Base-by-base conservation (phyloP, 2,329 filamentous ascomycete species). In the Macrophomina phaseolina region DNA sequence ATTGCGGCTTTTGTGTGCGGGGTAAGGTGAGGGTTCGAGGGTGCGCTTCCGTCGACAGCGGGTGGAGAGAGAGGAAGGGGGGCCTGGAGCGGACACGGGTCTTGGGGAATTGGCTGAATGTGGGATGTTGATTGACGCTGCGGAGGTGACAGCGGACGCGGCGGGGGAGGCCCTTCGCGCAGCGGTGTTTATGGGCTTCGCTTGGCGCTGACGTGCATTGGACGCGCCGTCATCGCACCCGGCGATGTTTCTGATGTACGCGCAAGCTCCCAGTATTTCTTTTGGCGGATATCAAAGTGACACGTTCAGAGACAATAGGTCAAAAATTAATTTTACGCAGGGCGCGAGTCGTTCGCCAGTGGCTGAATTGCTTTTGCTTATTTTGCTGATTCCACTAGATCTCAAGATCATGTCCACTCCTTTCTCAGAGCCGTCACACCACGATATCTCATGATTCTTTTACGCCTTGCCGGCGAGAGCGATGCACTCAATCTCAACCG, bases 401-500 rank as follows among this genome's bases (percentile, higher is more conserved):
- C 14, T 36, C 38, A 16, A 14, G 28, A 34, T 34, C 56, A 12
- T 16, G 28, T 18, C 14, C 30, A 42, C 7, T 11, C 16, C 46
- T 34, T 32, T 6, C 32, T 46, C 14, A 3, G 32, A 16, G 3
- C 5, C 5, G 6, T 7, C 36, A 58, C 40, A 38, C 30, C 42
- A 14, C 23, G 32, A 9, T 49, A 45, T 40, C n/a, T 28, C 11
- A 9, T 49, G 18, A 11, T 28, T 28, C 9, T 4, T 30, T 46
- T 61, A 66, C 49, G 64, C 64, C 56, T 67, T 67, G 51, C 76
- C 78, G 61, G 70, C 71, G 67, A 87, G 79, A 69, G 93, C 93
- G 83, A 95, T 91, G 77, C 89, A 91, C 85, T 97, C 93, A 77
- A 97, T 95, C 85, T 97, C 93, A 30, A 97, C 89, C 68, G 93